Percentiles rank a stretch among this genome's conserved stretches.
These are phyloP conservation scores for Serendipita indica DNA, from an alignment of 768 basidiomycete species.

Conservation along the genomic window DNA sequence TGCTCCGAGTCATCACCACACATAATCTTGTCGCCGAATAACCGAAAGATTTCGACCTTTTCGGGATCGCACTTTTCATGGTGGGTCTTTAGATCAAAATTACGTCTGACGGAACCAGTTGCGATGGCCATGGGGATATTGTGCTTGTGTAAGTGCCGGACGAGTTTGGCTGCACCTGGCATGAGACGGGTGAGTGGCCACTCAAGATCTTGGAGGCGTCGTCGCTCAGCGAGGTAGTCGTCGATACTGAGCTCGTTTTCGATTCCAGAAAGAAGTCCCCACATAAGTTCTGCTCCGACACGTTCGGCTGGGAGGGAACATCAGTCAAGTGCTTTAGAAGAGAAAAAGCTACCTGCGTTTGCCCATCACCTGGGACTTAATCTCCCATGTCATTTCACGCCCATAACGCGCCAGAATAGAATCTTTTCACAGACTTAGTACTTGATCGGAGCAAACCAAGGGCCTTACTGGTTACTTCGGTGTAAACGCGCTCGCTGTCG, in stretches of 20 bases:
- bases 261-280: constrained; percentile 65
- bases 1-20: constrained; percentile 49
- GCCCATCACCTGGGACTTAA: constrained; percentile 81
- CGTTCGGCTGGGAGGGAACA: constrained; percentile 37
- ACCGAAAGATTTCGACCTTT: constrained; percentile 40
- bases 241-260: constrained; percentile 37
- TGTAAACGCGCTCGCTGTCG: constrained; percentile 59
- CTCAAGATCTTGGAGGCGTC: constrained; percentile 39
- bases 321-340: constrained; percentile 21
- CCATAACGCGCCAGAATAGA: constrained; percentile 60
- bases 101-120: constrained; percentile 54
- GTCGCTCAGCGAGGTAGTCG: constrained; percentile 42
- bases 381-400: constrained; percentile 72
- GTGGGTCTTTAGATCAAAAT: constrained; percentile 48
- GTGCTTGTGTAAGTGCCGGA: constrained; percentile 57
- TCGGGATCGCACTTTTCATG: constrained; percentile 23
- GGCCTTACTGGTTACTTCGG: constrained; percentile 55
- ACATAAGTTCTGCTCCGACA: constrained; percentile 47
- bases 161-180: constrained; percentile 56
- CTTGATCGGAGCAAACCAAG: background rate
- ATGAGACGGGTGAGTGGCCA: constrained; percentile 61
- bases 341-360: constrained; percentile 46
- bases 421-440: constrained; percentile 29
- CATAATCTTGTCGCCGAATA: constrained; percentile 49
- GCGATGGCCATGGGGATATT: constrained; percentile 67